phyloP scores from a whole-genome alignment of 768 basidiomycete genomes.

The Amanita phalloides region DNA sequence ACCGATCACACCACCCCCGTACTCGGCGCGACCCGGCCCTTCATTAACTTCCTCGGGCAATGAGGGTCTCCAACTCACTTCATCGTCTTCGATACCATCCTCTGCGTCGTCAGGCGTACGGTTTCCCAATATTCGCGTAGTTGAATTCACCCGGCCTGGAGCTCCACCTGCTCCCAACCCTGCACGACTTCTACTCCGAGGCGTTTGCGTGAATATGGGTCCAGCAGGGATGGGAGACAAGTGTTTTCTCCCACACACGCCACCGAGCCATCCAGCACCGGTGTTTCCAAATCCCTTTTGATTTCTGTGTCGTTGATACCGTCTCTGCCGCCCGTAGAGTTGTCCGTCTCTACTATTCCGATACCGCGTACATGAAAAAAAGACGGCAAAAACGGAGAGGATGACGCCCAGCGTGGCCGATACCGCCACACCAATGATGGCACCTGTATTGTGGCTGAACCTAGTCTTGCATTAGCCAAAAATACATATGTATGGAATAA shows the following conservation, averaged over 20 bases:
- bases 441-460: slow-evolving; percentile 26
- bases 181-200: neutral
- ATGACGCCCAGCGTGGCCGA: slow-evolving; percentile 18
- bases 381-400: slow-evolving; percentile 17
- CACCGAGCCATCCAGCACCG: neutral
- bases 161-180: too few relatives aligned
- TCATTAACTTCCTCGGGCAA: slow-evolving; percentile 18
- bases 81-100: slow-evolving; percentile 4
- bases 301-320: slow-evolving; percentile 7
- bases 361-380: slow-evolving; percentile 21
- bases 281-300: too few relatives aligned
- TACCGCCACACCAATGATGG: slow-evolving; percentile 26
- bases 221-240: neutral
- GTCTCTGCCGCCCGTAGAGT: slow-evolving; percentile 8
- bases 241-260: neutral
- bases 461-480: slow-evolving; percentile 10
- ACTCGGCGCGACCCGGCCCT: slow-evolving; percentile 12
- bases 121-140: neutral
- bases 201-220: neutral
- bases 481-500: too few relatives aligned
- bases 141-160: neutral
- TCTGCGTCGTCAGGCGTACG: slow-evolving; percentile 11
- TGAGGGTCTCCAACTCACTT: slow-evolving; percentile 20
- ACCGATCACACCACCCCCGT: neutral
- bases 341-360: slow-evolving; percentile 7